phyloP scores from a whole-genome alignment of 73 alveolate genomes.

The Paramecium pentaurelia region DNA sequence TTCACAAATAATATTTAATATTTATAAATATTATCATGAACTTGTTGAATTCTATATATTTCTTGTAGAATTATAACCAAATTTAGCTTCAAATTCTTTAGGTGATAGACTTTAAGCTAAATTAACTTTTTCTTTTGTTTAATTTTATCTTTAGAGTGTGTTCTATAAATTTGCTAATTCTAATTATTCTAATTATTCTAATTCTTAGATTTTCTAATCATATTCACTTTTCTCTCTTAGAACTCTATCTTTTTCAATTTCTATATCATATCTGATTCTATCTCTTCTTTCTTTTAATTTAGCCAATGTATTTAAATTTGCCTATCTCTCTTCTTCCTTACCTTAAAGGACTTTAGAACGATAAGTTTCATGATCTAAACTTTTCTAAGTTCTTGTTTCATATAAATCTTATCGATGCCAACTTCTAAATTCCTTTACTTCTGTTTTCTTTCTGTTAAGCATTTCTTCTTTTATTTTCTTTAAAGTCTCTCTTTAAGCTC shows the following conservation, averaged over 20 bases:
- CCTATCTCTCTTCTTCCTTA: not conserved
- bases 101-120: not conserved
- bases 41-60: not conserved
- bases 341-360: not conserved
- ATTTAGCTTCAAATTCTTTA: not conserved
- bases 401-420: not conserved
- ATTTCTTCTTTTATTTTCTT: not conserved
- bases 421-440: not conserved
- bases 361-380: constrained; percentile 24
- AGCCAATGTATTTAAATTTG: not conserved
- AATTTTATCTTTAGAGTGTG: not conserved
- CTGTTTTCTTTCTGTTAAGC: not conserved
- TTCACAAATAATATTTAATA: not conserved
- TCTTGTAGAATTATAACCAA: not conserved
- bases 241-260: not conserved
- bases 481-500: not conserved
- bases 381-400: not conserved
- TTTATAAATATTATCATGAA: not conserved
- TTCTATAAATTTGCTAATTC: not conserved
- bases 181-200: not conserved
- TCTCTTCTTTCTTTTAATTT: not conserved
- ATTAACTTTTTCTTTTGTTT: not conserved
- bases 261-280: not conserved
- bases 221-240: not conserved
- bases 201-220: not conserved